Evolutionary conservation across 225 moss, liverwort and hornwort genomes (phyloP), one percentile per base, ranked within the genome.

Genomic region (Marchantia paleacea): DNA sequence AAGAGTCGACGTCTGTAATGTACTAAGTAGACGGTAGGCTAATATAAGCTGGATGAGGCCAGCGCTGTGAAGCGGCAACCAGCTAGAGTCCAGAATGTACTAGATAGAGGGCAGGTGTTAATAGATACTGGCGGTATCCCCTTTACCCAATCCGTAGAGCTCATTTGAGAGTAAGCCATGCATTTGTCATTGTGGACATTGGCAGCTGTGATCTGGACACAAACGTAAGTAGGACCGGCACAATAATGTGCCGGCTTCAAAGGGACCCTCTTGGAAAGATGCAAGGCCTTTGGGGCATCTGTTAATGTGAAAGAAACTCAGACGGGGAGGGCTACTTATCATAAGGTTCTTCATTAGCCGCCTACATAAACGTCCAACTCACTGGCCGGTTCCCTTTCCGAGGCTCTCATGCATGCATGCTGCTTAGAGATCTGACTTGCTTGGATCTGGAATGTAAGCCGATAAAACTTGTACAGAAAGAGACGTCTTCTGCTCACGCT

Each of bases 341-440:
- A 52, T 22, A 73, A 73, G 19, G 25, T 73, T 73, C 69, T 73
- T 52, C 50, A 50, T 53, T 53, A n/a, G 51, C 73, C 73, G 73
- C 52, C 51, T 73, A 11, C 73, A 53, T 73, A 73, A 73, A 39
- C 73, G 73, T 73, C 73, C 73, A 73, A 73, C 51, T 50, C 51
- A 2, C n/a, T 73, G 73, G 73, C 52, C 14, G 73, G 30, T 19
- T 63, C 63, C 63, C 63, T 24, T 63, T 63, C 63, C 24, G n/a
- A 63, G 20, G n/a, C 12, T 63, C 15, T 63, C 18, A 63, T 63
- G 18, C 63, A 63, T 63, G 63, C 63, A 63, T 4, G 63, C 22
- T 63, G 22, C 20, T 63, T 24, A 20, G 4, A 63, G 20, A 63
- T 63, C 12, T 24, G 4, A 63, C 24, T 63, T 63, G 63, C 63